Evolutionary conservation across 176 grass and related monocot species (phyloP).

Genomic region (Zoysia japonica): DNA sequence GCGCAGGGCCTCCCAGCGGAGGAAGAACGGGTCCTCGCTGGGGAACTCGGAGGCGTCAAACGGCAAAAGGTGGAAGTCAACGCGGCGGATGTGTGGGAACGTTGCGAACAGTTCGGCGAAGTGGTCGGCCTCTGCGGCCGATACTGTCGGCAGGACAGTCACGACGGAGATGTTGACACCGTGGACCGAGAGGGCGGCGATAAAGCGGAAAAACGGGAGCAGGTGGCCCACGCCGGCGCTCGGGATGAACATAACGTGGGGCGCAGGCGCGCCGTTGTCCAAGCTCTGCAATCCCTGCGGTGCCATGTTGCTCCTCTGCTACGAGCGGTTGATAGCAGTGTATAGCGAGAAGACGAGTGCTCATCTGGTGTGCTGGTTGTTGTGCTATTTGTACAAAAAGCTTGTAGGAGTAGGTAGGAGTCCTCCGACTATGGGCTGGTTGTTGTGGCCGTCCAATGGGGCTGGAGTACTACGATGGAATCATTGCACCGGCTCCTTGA

Average conservation of each 20-base stretch:
- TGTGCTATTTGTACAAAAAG: too few relatives aligned
- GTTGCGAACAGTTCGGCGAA: constrained; percentile 34
- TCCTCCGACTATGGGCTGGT: too few relatives aligned
- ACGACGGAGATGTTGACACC: constrained; percentile 59
- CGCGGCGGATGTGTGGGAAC: constrained; percentile 49
- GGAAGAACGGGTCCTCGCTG: constrained; percentile 52
- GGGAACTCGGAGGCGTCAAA: constrained; percentile 20
- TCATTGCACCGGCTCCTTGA: too few relatives aligned
- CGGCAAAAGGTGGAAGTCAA: constrained; percentile 50
- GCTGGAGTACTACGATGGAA: too few relatives aligned
- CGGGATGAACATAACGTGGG: constrained; percentile 58
- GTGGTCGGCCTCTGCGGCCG: constrained; percentile 42
- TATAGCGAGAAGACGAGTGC: too few relatives aligned
- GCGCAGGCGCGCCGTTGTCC: neutral
- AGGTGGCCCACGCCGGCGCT: constrained; percentile 83
- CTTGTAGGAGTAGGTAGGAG: too few relatives aligned
- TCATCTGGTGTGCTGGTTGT: too few relatives aligned
- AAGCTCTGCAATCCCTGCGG: neutral
- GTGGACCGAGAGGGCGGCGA: constrained; percentile 26
- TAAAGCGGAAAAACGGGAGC: constrained; percentile 56
- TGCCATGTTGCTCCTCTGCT: constrained; percentile 7
- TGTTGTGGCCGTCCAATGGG: too few relatives aligned
- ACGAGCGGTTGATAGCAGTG: neutral
- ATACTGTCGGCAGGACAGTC: constrained; percentile 52
- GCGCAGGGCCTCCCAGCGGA: constrained; percentile 52